phyloP scores from a whole-genome alignment of 306 rosid species.

The Vigna angularis region DNA sequence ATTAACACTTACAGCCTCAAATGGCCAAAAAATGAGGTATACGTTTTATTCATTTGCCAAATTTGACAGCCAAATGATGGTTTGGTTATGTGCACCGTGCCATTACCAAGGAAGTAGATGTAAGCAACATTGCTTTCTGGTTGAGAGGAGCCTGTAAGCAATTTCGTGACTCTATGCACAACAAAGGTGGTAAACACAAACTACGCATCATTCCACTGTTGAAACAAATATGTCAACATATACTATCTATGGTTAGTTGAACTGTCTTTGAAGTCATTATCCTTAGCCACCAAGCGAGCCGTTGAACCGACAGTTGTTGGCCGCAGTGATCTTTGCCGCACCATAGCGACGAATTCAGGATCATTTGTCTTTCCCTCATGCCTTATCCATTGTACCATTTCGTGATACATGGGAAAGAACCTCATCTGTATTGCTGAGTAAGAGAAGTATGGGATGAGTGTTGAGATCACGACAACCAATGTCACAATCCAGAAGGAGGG shows the following conservation, averaged over 20 bases:
- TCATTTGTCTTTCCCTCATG: constrained; percentile 64
- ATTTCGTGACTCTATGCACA: not conserved
- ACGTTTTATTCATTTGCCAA: constrained; percentile 39
- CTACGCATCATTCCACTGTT: constrained; percentile 19
- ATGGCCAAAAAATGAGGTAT: constrained; percentile 41
- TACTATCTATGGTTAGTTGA: constrained; percentile 43
- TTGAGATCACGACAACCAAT: constrained; percentile 67
- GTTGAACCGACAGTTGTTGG: constrained; percentile 70
- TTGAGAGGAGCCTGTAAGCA: constrained; percentile 35
- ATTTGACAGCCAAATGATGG: constrained; percentile 42
- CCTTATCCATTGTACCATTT: constrained; percentile 80
- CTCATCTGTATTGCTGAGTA: constrained; percentile 76
- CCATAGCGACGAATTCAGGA: constrained; percentile 62
- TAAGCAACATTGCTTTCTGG: constrained; percentile 35
- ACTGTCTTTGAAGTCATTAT: constrained; percentile 43
- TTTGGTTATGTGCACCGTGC: constrained; percentile 43
- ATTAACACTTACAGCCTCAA: constrained; percentile 38
- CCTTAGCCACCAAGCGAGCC: constrained; percentile 82
- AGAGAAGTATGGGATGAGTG: constrained; percentile 76
- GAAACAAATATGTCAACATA: constrained; percentile 34
- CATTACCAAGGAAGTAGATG: constrained; percentile 39
- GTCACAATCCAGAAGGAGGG: constrained; percentile 77
- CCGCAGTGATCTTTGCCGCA: constrained; percentile 62
- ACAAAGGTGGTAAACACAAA: constrained; percentile 33
- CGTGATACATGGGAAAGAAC: constrained; percentile 90